Conservation (phyloP, 306 rosid species). For the Vigna angularis region DNA sequence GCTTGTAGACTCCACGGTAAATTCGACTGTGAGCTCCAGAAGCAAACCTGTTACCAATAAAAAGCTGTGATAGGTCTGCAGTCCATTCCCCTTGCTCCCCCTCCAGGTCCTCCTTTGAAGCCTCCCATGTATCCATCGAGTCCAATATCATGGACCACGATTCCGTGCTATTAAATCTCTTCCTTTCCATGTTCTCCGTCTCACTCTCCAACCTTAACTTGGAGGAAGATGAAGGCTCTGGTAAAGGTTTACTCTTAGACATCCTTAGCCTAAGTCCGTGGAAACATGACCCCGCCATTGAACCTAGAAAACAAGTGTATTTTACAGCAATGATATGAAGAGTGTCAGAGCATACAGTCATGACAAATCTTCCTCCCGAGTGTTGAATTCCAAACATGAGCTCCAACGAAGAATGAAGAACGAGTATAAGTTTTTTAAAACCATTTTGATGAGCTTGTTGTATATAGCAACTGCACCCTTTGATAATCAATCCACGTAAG, state of each 20-base stretch:
- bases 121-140: slow-evolving; percentile 85
- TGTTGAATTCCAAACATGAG: slow-evolving; percentile 71
- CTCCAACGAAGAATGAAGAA: slow-evolving; percentile 39
- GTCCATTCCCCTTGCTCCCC: slow-evolving; percentile 84
- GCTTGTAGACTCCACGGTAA: slow-evolving; percentile 90
- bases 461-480: slow-evolving; percentile 30
- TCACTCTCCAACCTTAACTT: slow-evolving; percentile 54
- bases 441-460: slow-evolving; percentile 25
- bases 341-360: slow-evolving; percentile 51
- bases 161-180: slow-evolving; percentile 82
- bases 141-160: slow-evolving; percentile 96
- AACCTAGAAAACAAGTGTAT: slow-evolving; percentile 16
- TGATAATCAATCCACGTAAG: background rate
- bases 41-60: slow-evolving; percentile 86
- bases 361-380: slow-evolving; percentile 61
- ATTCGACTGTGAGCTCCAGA: slow-evolving; percentile 94
- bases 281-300: slow-evolving; percentile 77
- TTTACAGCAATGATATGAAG: background rate
- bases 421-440: slow-evolving; percentile 48
- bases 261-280: slow-evolving; percentile 57
- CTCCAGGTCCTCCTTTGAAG: slow-evolving; percentile 70
- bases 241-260: slow-evolving; percentile 67
- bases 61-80: slow-evolving; percentile 86
- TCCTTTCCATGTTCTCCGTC: slow-evolving; percentile 70
- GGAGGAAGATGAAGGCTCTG: slow-evolving; percentile 54